Evolutionary conservation across 2,329 filamentous ascomycete genomes (phyloP).

Genomic region (Colletotrichum sp.): DNA sequence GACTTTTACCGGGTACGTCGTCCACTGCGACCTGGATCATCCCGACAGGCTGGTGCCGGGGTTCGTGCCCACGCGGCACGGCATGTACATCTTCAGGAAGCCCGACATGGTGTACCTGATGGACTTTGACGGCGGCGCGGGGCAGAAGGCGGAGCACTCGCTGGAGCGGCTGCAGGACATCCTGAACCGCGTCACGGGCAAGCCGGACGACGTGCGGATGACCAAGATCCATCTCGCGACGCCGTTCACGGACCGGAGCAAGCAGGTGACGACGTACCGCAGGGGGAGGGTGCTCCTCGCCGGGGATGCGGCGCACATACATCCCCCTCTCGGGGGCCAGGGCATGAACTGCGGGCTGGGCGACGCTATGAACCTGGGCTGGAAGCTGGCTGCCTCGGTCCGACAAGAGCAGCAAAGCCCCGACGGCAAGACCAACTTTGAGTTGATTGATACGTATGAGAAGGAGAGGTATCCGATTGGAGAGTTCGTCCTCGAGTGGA

Average conservation of each 20-base stretch:
- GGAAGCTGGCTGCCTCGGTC: slow-evolving; percentile 45
- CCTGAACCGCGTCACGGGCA: slow-evolving; percentile 24
- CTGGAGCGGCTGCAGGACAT: slow-evolving; percentile 26
- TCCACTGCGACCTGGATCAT: slow-evolving; percentile 36
- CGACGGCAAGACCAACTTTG: slow-evolving; percentile 33
- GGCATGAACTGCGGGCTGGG: slow-evolving; percentile 57
- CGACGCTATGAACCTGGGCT: slow-evolving; percentile 54
- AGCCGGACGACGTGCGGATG: slow-evolving; percentile 26
- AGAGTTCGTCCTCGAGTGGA: slow-evolving; percentile 37
- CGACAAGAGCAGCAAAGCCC: slow-evolving; percentile 27
- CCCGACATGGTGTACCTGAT: slow-evolving; percentile 21
- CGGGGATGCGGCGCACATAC: slow-evolving; percentile 55
- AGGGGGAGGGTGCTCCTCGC: slow-evolving; percentile 51
- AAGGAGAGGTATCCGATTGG: slow-evolving; percentile 51
- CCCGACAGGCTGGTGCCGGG: slow-evolving; percentile 29
- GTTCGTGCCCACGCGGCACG: slow-evolving; percentile 27
- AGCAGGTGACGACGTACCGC: slow-evolving; percentile 57
- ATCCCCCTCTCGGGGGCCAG: slow-evolving; percentile 51
- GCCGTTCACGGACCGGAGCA: slow-evolving; percentile 21
- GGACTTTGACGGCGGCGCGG: slow-evolving; percentile 25
- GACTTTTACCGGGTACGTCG: slow-evolving; percentile 38
- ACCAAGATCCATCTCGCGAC: slow-evolving; percentile 26
- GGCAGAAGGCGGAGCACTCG: slow-evolving; percentile 21
- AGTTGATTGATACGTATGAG: slow-evolving; percentile 46
- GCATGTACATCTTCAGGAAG: slow-evolving; percentile 29